Conservation (phyloP, 306 rosid genomes). For the Styphnolobium japonicum region DNA sequence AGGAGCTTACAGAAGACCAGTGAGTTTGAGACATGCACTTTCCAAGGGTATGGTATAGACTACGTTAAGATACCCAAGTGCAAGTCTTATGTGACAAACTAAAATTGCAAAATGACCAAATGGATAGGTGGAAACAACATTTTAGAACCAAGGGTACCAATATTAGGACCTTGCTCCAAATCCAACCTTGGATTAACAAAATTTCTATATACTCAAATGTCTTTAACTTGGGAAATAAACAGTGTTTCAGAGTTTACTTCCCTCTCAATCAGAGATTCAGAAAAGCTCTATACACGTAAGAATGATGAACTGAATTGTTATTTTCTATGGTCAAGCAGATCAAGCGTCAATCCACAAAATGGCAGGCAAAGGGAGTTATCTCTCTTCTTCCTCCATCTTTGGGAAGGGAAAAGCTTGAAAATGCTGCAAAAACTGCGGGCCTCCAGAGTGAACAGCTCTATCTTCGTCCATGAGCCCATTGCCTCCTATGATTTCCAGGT, state of each 20-base stretch:
- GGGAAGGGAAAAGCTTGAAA: not conserved
- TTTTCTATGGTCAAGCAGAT: constrained; percentile 17
- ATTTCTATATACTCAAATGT: constrained; percentile 18
- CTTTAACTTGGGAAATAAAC: constrained; percentile 18
- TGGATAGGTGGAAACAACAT: not conserved
- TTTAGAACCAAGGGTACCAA: constrained; percentile 18
- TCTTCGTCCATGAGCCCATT: constrained; percentile 55
- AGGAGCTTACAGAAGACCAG: not conserved
- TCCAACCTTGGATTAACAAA: constrained; percentile 22
- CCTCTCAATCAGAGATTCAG: constrained; percentile 27
- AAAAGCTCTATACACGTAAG: constrained; percentile 26
- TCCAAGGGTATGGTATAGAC: not conserved
- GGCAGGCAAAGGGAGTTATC: constrained; percentile 1
- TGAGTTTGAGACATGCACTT: not conserved
- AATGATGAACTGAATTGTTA: constrained; percentile 24
- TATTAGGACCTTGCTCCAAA: constrained; percentile 18
- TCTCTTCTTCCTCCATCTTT: not conserved
- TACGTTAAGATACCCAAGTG: not conserved
- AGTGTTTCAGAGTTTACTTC: constrained; percentile 23
- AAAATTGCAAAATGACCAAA: constrained; percentile 33
- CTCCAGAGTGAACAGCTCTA: constrained; percentile 23
- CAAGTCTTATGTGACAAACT: not conserved
- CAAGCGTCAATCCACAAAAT: constrained; percentile 13
- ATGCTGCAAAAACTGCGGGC: not conserved
- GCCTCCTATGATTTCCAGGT: constrained; percentile 53